A percentile compares a stretch with the other conserved stretches of the same genome.
Conservation (phyloP, 106 monocot species). For the Gastrodia elata region DNA sequence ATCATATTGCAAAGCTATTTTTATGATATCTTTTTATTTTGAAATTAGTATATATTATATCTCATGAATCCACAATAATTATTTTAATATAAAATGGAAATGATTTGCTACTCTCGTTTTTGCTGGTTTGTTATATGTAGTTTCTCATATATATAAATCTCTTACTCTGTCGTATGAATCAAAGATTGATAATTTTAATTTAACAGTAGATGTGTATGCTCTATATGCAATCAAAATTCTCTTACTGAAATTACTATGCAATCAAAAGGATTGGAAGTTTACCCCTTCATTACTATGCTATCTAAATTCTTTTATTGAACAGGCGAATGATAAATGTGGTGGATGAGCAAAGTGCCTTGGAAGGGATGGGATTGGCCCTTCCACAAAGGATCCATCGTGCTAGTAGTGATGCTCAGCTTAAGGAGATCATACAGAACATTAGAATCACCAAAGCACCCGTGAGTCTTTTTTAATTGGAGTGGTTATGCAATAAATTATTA, state of each 20-base stretch:
- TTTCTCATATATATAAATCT: too few relatives aligned
- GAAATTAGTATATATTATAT: too few relatives aligned
- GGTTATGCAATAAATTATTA: not conserved
- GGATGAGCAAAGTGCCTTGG: not conserved
- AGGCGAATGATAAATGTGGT: not conserved
- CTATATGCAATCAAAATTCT: not conserved
- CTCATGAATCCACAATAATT: too few relatives aligned
- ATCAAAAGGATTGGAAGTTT: not conserved
- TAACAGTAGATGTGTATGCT: not conserved
- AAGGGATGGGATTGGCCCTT: slow-evolving; percentile 9
- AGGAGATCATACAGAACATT: slow-evolving; percentile 27
- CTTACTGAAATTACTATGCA: too few relatives aligned
- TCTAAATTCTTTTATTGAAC: not conserved
- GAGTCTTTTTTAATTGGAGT: not conserved
- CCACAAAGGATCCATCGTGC: slow-evolving; percentile 12
- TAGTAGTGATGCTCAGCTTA: slow-evolving; percentile 11
- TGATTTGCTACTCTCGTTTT: too few relatives aligned
- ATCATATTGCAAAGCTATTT: too few relatives aligned
- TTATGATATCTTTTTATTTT: too few relatives aligned
- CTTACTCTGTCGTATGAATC: too few relatives aligned
- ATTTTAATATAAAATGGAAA: too few relatives aligned
- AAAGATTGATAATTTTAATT: too few relatives aligned
- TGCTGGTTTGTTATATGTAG: too few relatives aligned
- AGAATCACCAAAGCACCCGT: slow-evolving; percentile 21
- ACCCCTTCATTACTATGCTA: not conserved